phyloP scores from a whole-genome alignment of 2,329 filamentous ascomycete species.

The Pseudogymnoascus sp. region DNA sequence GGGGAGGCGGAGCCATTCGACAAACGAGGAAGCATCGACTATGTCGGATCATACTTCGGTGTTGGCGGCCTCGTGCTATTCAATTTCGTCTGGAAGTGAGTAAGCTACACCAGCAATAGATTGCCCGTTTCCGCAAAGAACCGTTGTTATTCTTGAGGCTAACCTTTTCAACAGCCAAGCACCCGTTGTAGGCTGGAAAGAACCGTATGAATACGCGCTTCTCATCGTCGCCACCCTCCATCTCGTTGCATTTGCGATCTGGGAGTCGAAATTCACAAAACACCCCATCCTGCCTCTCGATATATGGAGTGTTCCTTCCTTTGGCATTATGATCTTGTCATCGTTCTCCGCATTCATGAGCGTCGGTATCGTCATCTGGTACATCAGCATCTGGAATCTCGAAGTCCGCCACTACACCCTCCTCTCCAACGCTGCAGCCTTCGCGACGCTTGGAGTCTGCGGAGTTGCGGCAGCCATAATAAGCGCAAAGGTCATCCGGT shows the following conservation, averaged over 20 bases:
- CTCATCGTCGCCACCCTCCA: conserved; percentile 15
- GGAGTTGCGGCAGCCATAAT: not conserved
- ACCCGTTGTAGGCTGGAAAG: conserved; percentile 18
- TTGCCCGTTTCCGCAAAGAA: conserved; percentile 9
- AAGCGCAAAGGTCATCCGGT: not conserved
- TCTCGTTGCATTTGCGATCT: conserved; percentile 15
- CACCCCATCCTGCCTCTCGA: conserved; percentile 19
- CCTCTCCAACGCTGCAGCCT: not conserved
- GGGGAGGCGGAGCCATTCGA: not conserved
- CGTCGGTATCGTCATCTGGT: not conserved
- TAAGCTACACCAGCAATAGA: not conserved
- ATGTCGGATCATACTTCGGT: not conserved
- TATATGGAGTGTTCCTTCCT: conserved; percentile 20
- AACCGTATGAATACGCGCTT: conserved; percentile 14
- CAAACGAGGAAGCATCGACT: not conserved
- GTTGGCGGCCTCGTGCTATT: not conserved
- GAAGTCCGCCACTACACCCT: not conserved
- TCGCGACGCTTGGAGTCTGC: not conserved
- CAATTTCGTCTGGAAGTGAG: not conserved
- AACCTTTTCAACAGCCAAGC: conserved; percentile 16
- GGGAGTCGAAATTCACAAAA: conserved; percentile 16
- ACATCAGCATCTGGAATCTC: not conserved
- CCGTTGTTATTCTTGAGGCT: not conserved
- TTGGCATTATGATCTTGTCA: conserved; percentile 14
- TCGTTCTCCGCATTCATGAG: conserved; percentile 19